Evolutionary conservation across 2,329 filamentous ascomycete genomes (phyloP), one percentile per base, ranked within the genome.

Genomic region (Geoglossum cookeanum): DNA sequence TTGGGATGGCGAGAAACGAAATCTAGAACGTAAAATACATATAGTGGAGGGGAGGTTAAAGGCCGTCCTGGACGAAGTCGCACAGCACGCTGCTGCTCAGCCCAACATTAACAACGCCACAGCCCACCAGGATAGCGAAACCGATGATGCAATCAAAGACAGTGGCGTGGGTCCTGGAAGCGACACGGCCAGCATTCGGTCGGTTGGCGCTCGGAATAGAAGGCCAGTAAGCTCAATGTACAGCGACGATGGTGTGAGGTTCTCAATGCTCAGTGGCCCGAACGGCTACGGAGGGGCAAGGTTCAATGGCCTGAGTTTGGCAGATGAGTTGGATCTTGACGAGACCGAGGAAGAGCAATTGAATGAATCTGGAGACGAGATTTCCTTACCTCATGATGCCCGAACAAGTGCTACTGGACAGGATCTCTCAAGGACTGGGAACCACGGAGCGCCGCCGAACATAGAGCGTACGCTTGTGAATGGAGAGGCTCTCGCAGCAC

Each of bases 1-100:
- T 1, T 97, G 90, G 89, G 84, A 90, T 11, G 81, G 84, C 52
- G 89, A 94, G 67, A 85, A 81, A 64, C 82, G 90, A 57, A 85
- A 80, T 58, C 77, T 87, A 60, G 91, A 98, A 68, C 82, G 87
- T 58, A 88, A 86, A 63, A 72, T 95, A 13, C 90, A 97, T 67
- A 78, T 96, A n/a, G 85, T 89, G 1, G 92, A 98, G 70, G 86
- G 78, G 33, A 83, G 91, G 42, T 70, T 98, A 57, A 92, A 91
- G 67, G 77, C 80, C 9, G 78, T 98, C 9, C 75, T 98, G 49
- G 87, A 91, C 42, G 92, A 97, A 69, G 79, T 98, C n/a, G 76
- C 79, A 3, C 80, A 81, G 58, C 81, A 89, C 63, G 75, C 75
- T 48, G 73, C 74, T 33, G 11, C 30, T 13, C 56, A 47, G 13